Evolutionary conservation across 352 stramenopile genomes (phyloP), one percentile per base, ranked within the genome.

Genomic region (Pythium diclinum): DNA sequence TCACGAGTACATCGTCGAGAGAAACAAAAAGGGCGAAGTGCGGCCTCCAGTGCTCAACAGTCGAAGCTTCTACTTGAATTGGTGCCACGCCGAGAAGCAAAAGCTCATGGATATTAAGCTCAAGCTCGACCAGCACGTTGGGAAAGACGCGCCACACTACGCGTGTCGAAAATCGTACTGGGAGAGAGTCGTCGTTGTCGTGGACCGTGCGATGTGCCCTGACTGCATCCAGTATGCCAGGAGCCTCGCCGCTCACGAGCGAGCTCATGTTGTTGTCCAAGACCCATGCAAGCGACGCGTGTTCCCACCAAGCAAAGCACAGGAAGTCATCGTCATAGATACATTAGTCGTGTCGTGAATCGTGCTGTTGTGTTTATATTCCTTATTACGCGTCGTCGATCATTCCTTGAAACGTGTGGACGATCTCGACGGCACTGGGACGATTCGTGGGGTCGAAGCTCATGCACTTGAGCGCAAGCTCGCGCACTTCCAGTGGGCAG

Each of bases 41-140:
- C 78, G 69, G 16, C 59, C 73, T 14, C 77, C 69, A 0, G 80
- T 86, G 28, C 78, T 94, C 28, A 94, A 92, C 61, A 91, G 83
- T 60, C 75, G 85, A 11, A 94, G 85, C 59, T 94, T 92, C 59
- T 92, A 87, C 69, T 85, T 94, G 60, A 89, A 92, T 53, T 94
- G 85, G 85, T 92, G 85, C 58, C 85, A 94, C 62, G 85, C 85
- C 3, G 85, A 94, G 62, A 94, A 94, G 63, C 85, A 94, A 65
- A 94, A 92, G 65, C 66, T 92, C 28, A 73, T 89, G 58, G 82
- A 94, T 54, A 78, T 94, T 21, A 74, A 71, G n/a, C 72, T 75
- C 48, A 92, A 92, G 59, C 65, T 92, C 38, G 59, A 68, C 28
- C 14, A 57, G 17, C 42, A 44, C 44, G 44, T 48, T 34, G 11